Evolutionary conservation across 106 monocot genomes (phyloP), one percentile per base, ranked within the genome.

Genomic region (Vanilla planifolia): DNA sequence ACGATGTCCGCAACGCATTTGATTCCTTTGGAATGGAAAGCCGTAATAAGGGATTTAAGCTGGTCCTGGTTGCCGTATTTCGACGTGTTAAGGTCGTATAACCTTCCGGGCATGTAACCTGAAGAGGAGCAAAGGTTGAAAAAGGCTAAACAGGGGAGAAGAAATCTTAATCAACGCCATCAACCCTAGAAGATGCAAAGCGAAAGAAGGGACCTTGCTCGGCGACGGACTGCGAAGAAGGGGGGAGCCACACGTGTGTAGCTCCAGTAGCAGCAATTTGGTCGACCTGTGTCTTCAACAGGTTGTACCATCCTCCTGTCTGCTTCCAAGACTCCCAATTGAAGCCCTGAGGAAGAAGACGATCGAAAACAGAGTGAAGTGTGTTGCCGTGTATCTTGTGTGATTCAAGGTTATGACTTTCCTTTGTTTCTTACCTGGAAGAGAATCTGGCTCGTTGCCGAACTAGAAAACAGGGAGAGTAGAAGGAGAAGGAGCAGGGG

Each of bases 241-340:
- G 88, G 51, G 88, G 88, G 16, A 88, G 83, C 88, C 88, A 88
- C 29, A 88, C 88, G 36, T 79, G 73, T 6, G 88, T 80, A 35
- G 69, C 76, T 1, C 79, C 76, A 20, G 74, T 42, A 2, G 13
- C 50, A 20, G 73, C 76, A 8, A 88, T 73, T 16, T 76, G 72
- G 6, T 56, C 40, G 11, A 83, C 76, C 19, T 60, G 47, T 6
- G 59, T 51, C 65, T 65, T 71, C 60, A 88, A 16, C 10, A 61
- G 62, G 61, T 88, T 83, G 41, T 83, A 88, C 88, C 88, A 88
- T 0, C 83, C 83, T 19, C 83, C 88, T 27, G 66, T 25, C 52
- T 73, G 45, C 77, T 65, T 83, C 88, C 79, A 88, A 21, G 88
- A 88, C 46, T 88, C 88, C 88, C 88, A 88, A 34, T 83, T 83